Evolutionary conservation across 306 rosid species (phyloP).

Genomic region (Trifolium subterraneum): DNA sequence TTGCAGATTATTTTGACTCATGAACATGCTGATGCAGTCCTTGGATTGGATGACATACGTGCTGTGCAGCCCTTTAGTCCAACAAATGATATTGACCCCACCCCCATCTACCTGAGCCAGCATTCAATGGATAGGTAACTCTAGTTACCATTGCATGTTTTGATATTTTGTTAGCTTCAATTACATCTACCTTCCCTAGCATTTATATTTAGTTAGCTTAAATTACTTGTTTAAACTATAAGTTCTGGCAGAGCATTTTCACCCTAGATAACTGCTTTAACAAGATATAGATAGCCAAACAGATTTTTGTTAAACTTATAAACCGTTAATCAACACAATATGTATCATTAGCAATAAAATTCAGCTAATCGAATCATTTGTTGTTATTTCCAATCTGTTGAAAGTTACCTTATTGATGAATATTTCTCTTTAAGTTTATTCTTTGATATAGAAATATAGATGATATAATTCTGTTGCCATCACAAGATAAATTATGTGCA

Average conservation of each 20-base stretch:
- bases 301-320: not conserved
- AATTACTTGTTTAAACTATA: slow-evolving; percentile 20
- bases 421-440: slow-evolving; percentile 10
- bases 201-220: not conserved
- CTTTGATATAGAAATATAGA: slow-evolving; percentile 11
- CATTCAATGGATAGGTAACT: slow-evolving; percentile 89
- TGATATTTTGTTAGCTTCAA: slow-evolving; percentile 12
- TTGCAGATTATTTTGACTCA: slow-evolving; percentile 96
- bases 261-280: slow-evolving; percentile 13
- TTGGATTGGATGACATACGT: slow-evolving; percentile 97
- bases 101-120: slow-evolving; percentile 77
- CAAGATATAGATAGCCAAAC: slow-evolving; percentile 10
- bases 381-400: slow-evolving; percentile 16
- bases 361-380: not conserved
- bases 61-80: slow-evolving; percentile 86
- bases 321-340: not conserved
- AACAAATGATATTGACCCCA: slow-evolving; percentile 85
- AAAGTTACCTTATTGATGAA: not conserved
- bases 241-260: slow-evolving; percentile 17
- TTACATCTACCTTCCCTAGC: slow-evolving; percentile 4
- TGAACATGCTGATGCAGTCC: slow-evolving; percentile 99
- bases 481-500: slow-evolving; percentile 18
- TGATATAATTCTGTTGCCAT: slow-evolving; percentile 30
- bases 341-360: slow-evolving; percentile 3
- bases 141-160: slow-evolving; percentile 19